Conservation (phyloP, 331 rosid genomes). For the Quercus lobata region DNA sequence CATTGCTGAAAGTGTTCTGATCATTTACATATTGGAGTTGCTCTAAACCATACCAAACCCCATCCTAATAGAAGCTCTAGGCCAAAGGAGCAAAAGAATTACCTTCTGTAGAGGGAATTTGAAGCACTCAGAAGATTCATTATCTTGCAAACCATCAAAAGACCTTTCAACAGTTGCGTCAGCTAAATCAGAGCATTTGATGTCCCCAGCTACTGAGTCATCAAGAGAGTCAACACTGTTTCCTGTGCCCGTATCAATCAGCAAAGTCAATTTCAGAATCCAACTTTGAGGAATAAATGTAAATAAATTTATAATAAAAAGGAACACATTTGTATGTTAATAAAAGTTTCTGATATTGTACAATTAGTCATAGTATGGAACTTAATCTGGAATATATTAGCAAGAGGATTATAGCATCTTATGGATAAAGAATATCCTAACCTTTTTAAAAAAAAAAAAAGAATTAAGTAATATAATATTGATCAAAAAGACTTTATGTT, state of each 20-base stretch:
- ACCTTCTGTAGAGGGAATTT: slow-evolving; percentile 42
- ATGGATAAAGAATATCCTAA: no score
- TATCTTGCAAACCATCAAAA: slow-evolving; percentile 29
- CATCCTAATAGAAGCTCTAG: background rate
- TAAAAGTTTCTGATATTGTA: background rate
- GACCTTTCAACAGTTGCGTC: slow-evolving; percentile 27
- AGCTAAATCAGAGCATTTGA: slow-evolving; percentile 28
- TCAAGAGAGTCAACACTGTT: slow-evolving; percentile 12
- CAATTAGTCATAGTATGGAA: background rate
- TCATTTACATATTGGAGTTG: background rate
- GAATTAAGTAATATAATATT: no score
- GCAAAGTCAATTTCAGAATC: slow-evolving; percentile 3
- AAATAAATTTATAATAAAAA: background rate
- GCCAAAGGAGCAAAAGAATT: slow-evolving; percentile 8
- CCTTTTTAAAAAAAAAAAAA: no score
- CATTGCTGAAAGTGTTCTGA: background rate
- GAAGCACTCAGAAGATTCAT: slow-evolving; percentile 28
- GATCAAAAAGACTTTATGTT: background rate
- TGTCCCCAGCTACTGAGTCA: slow-evolving; percentile 25
- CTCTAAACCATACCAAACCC: slow-evolving; percentile 5
- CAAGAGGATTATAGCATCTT: background rate
- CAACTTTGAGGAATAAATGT: background rate
- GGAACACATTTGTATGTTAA: background rate
- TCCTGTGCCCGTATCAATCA: slow-evolving; percentile 17
- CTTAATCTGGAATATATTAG: background rate